These are phyloP conservation scores for Suillus discolor DNA, from an alignment of 768 basidiomycete species.

Conservation along the genomic window DNA sequence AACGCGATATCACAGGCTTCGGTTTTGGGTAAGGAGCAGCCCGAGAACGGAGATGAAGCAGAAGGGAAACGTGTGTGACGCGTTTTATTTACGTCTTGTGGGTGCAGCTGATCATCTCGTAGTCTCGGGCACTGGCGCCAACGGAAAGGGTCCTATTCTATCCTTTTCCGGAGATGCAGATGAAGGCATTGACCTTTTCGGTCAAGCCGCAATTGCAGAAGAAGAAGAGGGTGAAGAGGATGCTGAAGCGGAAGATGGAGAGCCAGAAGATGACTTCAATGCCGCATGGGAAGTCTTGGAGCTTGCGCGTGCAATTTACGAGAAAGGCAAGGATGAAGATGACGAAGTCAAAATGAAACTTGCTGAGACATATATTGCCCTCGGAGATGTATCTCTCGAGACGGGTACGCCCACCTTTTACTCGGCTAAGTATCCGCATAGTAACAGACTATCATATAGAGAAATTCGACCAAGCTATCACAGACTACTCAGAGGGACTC, in stretches of 20 bases:
- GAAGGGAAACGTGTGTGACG: constrained; percentile 38
- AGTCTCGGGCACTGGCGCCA: constrained; percentile 37
- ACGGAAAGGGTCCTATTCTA: constrained; percentile 59
- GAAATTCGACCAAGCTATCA: constrained; percentile 94
- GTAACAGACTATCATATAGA: constrained; percentile 48
- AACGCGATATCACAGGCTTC: constrained; percentile 85
- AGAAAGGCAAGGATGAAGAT: constrained; percentile 59
- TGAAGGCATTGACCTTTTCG: constrained; percentile 70
- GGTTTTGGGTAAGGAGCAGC: constrained; percentile 89
- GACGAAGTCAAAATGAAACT: constrained; percentile 76
- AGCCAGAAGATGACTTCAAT: constrained; percentile 96
- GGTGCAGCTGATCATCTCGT: constrained; percentile 11
- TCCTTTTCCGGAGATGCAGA: constrained; percentile 84
- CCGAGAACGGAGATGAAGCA: constrained; percentile 51
- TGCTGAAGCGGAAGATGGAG: constrained; percentile 67
- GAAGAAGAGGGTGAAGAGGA: constrained; percentile 57
- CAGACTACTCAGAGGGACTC: constrained; percentile 82
- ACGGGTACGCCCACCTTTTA: constrained; percentile 63
- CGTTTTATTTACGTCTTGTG: background rate
- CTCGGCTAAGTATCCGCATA: background rate
- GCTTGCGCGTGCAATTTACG: constrained; percentile 85
- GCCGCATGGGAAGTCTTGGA: constrained; percentile 99
- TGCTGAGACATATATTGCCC: constrained; percentile 86
- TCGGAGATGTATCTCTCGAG: constrained; percentile 97
- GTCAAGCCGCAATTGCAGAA: constrained; percentile 51